A percentile compares a stretch with the other conserved stretches of the same genome.
These are phyloP conservation scores for Sphaceloma murrayae DNA, from an alignment of 2,329 filamentous ascomycete genomes.

Conservation along the genomic window DNA sequence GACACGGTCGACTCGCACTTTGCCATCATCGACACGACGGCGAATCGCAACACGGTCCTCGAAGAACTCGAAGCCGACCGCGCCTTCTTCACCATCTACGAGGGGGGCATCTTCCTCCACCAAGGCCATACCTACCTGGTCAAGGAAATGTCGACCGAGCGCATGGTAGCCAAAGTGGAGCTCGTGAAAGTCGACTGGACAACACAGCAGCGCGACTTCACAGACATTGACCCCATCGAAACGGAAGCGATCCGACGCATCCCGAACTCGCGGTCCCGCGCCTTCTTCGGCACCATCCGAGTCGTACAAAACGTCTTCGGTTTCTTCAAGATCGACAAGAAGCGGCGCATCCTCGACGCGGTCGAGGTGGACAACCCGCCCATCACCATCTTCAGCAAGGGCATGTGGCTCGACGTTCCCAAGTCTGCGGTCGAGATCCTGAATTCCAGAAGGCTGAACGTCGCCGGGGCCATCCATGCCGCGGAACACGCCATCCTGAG, in stretches of 20 bases:
- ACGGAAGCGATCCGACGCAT: constrained; percentile 79
- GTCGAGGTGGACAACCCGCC: constrained; percentile 90
- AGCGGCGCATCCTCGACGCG: constrained; percentile 76
- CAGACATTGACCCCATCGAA: constrained; percentile 86
- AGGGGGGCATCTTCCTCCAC: constrained; percentile 92
- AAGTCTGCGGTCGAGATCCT: constrained; percentile 70
- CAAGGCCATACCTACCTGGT: constrained; percentile 92
- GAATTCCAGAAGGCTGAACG: constrained; percentile 59
- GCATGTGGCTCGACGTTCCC: constrained; percentile 93
- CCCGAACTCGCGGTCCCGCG: constrained; percentile 51
- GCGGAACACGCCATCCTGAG: constrained; percentile 85
- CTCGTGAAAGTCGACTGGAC: constrained; percentile 90
- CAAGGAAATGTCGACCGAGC: constrained; percentile 73
- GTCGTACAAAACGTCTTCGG: constrained; percentile 87
- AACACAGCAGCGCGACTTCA: constrained; percentile 84
- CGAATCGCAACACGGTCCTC: constrained; percentile 71
- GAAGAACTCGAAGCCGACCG: constrained; percentile 94
- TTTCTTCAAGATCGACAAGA: constrained; percentile 93
- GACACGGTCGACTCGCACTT: constrained; percentile 90
- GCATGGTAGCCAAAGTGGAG: constrained; percentile 76
- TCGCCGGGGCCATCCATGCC: constrained; percentile 85
- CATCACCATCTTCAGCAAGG: constrained; percentile 73
- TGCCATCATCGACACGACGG: constrained; percentile 80
- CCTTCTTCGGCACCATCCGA: constrained; percentile 78
- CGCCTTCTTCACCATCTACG: constrained; percentile 93